phyloP scores from a whole-genome alignment of 805 yeast species.

The Tetrapisispora phaffii region DNA sequence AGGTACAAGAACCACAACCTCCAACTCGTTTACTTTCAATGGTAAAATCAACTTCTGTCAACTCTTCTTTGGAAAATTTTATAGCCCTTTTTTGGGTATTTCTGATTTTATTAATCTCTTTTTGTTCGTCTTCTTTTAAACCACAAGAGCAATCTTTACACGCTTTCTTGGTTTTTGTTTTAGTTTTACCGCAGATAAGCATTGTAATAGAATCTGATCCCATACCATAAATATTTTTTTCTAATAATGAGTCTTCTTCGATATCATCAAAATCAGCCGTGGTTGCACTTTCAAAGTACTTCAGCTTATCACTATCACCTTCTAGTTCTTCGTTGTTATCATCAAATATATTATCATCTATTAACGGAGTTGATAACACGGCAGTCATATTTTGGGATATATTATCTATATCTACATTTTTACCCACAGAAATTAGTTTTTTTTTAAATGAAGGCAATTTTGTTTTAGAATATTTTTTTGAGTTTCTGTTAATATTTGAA shows the following conservation, averaged over 20 bases:
- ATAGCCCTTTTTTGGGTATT: conserved; percentile 32
- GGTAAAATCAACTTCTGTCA: conserved; percentile 89
- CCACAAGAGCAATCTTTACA: conserved; percentile 99
- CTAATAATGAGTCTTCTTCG: conserved; percentile 48
- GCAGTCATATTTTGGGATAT: not conserved
- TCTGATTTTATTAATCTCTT: conserved; percentile 32
- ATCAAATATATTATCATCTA: not conserved
- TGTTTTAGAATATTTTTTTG: not conserved
- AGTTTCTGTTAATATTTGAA: not conserved
- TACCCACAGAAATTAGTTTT: not conserved
- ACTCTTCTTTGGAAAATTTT: conserved; percentile 45
- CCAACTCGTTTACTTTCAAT: conserved; percentile 85
- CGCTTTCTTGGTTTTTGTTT: conserved; percentile 53
- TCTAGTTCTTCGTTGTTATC: conserved; percentile 14
- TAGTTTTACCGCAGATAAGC: conserved; percentile 24
- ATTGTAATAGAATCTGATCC: conserved; percentile 17
- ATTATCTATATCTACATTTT: not conserved
- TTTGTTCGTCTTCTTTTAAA: conserved; percentile 74
- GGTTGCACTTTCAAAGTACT: conserved; percentile 39
- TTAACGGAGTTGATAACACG: not conserved
- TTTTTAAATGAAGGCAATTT: not conserved
- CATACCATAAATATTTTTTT: conserved; percentile 15
- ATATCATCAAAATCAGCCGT: conserved; percentile 36
- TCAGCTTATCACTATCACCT: conserved; percentile 39
- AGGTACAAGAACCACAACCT: conserved; percentile 92